Conservation (phyloP, 768 basidiomycete species). For the Tricholoma bakamatsutake region DNA sequence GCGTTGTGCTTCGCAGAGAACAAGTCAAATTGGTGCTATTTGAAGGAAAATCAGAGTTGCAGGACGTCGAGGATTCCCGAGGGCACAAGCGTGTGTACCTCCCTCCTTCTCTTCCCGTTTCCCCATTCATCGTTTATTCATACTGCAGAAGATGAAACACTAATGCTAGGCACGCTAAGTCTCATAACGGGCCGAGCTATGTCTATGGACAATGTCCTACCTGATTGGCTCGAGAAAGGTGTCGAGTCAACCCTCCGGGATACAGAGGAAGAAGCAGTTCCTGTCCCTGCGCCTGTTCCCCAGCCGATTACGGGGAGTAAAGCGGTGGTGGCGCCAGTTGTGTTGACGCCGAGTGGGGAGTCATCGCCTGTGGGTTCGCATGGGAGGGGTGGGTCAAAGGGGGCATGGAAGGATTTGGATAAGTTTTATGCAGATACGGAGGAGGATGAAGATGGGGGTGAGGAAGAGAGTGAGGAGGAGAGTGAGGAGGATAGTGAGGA, state of each 20-base stretch:
- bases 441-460: constrained; percentile 20
- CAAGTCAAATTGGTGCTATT: constrained; percentile 79
- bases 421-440: constrained; percentile 63
- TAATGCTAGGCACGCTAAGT: constrained; percentile 61
- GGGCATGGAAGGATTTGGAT: constrained; percentile 58
- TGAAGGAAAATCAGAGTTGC: constrained; percentile 57
- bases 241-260: constrained; percentile 76
- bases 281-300: constrained; percentile 23
- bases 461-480: constrained; percentile 20
- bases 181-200: constrained; percentile 53
- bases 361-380: constrained; percentile 39
- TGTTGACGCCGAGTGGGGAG: constrained; percentile 49
- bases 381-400: constrained; percentile 29
- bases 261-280: constrained; percentile 45
- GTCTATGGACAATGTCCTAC: constrained; percentile 47
- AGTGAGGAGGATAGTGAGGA: constrained; percentile 24
- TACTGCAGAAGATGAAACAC: constrained; percentile 29
- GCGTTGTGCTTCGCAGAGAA: constrained; percentile 76
- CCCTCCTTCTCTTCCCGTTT: neutral
- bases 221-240: constrained; percentile 87
- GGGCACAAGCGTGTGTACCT: neutral
- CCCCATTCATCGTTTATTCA: neutral
- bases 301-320: constrained; percentile 25
- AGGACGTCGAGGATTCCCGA: constrained; percentile 23
- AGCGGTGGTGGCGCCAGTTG: constrained; percentile 37